These are phyloP conservation scores for Centella asiatica DNA, from an alignment of 129 eudicot genomes.

Conservation along the genomic window DNA sequence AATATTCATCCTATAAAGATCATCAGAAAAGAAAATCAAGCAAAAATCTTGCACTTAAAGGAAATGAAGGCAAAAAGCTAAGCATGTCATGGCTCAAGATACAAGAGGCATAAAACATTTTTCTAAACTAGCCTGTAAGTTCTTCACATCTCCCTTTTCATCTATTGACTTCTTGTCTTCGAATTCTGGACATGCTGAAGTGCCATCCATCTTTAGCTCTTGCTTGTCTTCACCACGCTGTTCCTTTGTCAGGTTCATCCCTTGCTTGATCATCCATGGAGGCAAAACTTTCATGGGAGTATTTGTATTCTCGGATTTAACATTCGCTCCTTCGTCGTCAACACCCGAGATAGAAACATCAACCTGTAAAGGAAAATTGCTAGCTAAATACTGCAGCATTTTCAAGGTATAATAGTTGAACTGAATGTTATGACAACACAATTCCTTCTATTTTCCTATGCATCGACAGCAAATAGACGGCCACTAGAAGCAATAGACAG, in stretches of 20 bases:
- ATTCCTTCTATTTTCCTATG: not conserved
- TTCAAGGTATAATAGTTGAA: not conserved
- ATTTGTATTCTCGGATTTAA: constrained; percentile 34
- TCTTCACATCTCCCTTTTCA: constrained; percentile 47
- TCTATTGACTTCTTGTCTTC: constrained; percentile 67
- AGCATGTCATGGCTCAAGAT: not conserved
- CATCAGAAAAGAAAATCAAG: not conserved
- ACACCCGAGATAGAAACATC: constrained; percentile 69
- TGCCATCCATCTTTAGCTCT: constrained; percentile 48
- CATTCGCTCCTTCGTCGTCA: constrained; percentile 39
- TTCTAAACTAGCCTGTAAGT: constrained; percentile 42
- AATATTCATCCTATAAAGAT: constrained; percentile 56
- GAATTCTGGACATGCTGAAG: constrained; percentile 32
- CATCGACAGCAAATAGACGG: too few relatives aligned
- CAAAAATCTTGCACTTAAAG: not conserved
- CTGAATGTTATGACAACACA: not conserved
- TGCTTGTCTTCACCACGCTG: constrained; percentile 64
- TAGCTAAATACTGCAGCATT: not conserved
- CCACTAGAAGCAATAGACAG: too few relatives aligned
- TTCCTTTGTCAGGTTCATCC: constrained; percentile 81
- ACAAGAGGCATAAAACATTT: not conserved
- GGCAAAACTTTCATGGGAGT: constrained; percentile 67
- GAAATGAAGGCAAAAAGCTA: not conserved
- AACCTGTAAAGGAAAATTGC: constrained; percentile 38
- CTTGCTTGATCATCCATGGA: constrained; percentile 93